Evolutionary conservation across 2,329 filamentous ascomycete genomes (phyloP).

Genomic region (Dothiorella sarmentorum): DNA sequence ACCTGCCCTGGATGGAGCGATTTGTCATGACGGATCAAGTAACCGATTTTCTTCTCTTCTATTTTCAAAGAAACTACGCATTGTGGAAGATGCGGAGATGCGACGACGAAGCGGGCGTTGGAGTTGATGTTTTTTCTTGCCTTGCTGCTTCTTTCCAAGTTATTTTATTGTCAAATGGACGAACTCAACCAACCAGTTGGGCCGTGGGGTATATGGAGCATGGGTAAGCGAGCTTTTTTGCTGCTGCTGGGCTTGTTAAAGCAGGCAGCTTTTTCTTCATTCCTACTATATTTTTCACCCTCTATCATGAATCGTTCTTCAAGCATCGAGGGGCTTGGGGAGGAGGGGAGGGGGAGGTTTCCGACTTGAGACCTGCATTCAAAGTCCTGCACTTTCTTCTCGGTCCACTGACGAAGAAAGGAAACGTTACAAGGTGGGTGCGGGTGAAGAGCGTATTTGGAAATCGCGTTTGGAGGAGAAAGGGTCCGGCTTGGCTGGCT

Average conservation of each 20-base stretch:
- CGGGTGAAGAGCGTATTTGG: no score
- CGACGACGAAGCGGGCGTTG: constrained; percentile 12
- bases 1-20: neutral
- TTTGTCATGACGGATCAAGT: neutral
- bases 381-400: neutral
- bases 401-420: no score
- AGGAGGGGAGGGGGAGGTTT: neutral
- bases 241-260: neutral
- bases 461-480: neutral
- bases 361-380: neutral
- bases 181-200: neutral
- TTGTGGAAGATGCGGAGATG: neutral
- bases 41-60: neutral
- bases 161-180: neutral
- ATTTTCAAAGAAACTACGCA: neutral
- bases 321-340: no score
- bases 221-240: neutral
- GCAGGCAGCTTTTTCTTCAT: neutral
- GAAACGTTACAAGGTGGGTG: no score
- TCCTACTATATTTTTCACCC: neutral
- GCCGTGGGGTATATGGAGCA: neutral
- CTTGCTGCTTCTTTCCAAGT: neutral
- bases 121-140: neutral
- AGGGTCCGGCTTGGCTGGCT: neutral
- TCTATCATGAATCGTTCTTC: neutral